Evolutionary conservation across 257 asterid species (phyloP).

Genomic region (Gentiana macrophylla): DNA sequence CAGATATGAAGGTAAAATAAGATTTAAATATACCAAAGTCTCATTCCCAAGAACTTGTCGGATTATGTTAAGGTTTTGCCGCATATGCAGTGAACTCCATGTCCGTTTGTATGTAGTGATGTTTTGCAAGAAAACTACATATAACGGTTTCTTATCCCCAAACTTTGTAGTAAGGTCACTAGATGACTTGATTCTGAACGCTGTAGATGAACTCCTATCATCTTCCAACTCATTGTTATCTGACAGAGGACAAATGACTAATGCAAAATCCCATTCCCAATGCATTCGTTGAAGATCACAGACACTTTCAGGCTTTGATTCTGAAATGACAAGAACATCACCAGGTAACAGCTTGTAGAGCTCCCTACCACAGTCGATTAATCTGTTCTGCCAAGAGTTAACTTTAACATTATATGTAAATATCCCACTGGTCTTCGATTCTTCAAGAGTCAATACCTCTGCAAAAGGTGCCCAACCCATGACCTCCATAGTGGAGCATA

Average conservation of each 20-base stretch:
- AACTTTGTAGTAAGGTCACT: constrained; percentile 5
- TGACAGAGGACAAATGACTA: constrained; percentile 17
- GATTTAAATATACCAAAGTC: constrained; percentile 23
- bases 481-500: constrained; percentile 36
- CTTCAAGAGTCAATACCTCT: constrained; percentile 12
- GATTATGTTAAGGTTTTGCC: constrained; percentile 20
- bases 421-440: neutral
- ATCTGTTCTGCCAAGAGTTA: constrained; percentile 18
- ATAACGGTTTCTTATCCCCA: constrained; percentile 6
- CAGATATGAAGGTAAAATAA: no score
- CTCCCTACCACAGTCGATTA: constrained; percentile 20
- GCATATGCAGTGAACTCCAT: constrained; percentile 37
- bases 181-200: constrained; percentile 20
- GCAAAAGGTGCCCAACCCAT: constrained; percentile 39
- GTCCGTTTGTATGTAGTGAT: constrained; percentile 25
- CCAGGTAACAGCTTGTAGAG: constrained; percentile 45
- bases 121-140: constrained; percentile 35
- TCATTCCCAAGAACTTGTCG: constrained; percentile 19
- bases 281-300: constrained; percentile 22
- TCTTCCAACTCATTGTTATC: constrained; percentile 9
- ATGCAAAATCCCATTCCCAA: constrained; percentile 31
- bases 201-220: constrained; percentile 3
- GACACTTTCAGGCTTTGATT: constrained; percentile 24
- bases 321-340: constrained; percentile 31
- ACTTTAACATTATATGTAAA: constrained; percentile 3